A percentile compares a stretch with the other conserved stretches of the same genome.
Conservation (phyloP, 2,329 filamentous ascomycete genomes). For the Neocucurbitaria cava region DNA sequence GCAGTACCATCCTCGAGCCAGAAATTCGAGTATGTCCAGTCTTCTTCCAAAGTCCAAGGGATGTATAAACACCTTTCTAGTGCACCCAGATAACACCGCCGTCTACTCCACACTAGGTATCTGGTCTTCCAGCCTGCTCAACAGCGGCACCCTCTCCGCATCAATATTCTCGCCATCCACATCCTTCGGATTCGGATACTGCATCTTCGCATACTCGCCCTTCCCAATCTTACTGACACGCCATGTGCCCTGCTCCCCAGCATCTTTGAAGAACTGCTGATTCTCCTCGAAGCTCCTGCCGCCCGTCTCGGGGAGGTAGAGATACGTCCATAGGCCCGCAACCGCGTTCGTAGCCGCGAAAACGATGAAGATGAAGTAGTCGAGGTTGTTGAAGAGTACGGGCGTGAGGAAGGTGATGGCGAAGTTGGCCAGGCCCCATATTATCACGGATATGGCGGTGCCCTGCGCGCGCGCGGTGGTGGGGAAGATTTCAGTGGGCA, state of each 20-base stretch:
- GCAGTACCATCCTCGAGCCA: not conserved
- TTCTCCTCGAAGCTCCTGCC: constrained; percentile 67
- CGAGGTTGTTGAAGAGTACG: constrained; percentile 65
- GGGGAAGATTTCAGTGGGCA: constrained; percentile 66
- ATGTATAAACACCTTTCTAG: not conserved
- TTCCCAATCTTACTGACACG: constrained; percentile 59
- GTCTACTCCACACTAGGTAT: constrained; percentile 35
- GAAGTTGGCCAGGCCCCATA: constrained; percentile 67
- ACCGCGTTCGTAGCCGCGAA: constrained; percentile 63
- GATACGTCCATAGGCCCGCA: constrained; percentile 63
- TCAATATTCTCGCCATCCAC: constrained; percentile 43
- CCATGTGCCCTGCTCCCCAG: constrained; percentile 61
- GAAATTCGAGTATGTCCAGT: not conserved
- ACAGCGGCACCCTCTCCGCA: constrained; percentile 55
- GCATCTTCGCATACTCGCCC: constrained; percentile 59
- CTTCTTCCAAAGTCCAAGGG: not conserved
- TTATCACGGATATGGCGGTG: constrained; percentile 61
- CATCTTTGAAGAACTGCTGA: constrained; percentile 64
- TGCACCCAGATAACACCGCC: not conserved
- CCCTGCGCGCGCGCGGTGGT: constrained; percentile 63
- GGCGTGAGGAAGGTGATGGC: constrained; percentile 64
- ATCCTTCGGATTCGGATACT: constrained; percentile 48
- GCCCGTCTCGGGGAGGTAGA: constrained; percentile 62
- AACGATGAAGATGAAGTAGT: constrained; percentile 65
- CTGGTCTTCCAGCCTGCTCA: constrained; percentile 55